Conservation (phyloP, 2,329 filamentous ascomycete genomes). For the Sporothrix brasiliensis region DNA sequence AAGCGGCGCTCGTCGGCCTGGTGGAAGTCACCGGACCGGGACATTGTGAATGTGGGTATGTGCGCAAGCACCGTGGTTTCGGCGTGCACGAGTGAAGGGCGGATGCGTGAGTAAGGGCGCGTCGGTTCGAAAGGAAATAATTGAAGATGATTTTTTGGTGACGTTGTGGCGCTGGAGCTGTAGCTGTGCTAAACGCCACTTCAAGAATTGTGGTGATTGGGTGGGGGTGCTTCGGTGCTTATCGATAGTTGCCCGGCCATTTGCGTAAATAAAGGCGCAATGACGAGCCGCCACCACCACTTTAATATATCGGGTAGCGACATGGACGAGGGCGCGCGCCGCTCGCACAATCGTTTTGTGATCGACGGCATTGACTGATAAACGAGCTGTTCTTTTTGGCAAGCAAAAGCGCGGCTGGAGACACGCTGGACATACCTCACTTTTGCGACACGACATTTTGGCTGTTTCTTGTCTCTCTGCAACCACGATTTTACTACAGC, state of each 20-base stretch:
- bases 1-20: constrained; percentile 79
- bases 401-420: not conserved
- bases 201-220: constrained; percentile 15
- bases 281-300: constrained; percentile 24
- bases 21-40: constrained; percentile 47
- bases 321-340: not conserved
- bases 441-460: not conserved
- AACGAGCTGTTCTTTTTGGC: not conserved
- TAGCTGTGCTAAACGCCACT: constrained; percentile 13
- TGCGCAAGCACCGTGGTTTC: not conserved
- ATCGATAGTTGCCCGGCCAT: constrained; percentile 39
- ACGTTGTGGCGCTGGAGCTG: not conserved
- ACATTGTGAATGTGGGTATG: not conserved
- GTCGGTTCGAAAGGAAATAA: not conserved
- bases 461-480: not conserved
- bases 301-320: constrained; percentile 3
- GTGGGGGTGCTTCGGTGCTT: constrained; percentile 25
- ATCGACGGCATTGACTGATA: constrained; percentile 20
- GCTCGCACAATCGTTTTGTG: constrained; percentile 1
- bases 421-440: not conserved
- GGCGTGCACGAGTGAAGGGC: not conserved
- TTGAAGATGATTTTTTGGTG: not conserved
- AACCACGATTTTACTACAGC: not conserved
- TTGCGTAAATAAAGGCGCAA: constrained; percentile 31
- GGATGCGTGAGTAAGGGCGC: not conserved